Percentiles rank a stretch among this genome's conserved stretches.
Evolutionary conservation across 2,329 filamentous ascomycete genomes (phyloP).

Genomic region (Diaporthe ilicicola): DNA sequence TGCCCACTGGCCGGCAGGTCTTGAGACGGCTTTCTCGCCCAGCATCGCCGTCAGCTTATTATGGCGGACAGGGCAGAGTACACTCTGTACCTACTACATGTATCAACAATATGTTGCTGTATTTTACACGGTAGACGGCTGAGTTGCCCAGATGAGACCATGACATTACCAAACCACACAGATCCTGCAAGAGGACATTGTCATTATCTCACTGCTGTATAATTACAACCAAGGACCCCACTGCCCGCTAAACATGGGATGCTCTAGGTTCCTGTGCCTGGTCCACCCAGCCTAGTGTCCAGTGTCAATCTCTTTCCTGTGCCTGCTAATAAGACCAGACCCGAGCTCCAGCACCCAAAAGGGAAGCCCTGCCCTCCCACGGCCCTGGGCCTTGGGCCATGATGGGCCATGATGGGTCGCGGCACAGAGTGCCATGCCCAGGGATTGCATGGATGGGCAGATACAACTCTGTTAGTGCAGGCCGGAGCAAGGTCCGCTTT

Average conservation of each 20-base stretch:
- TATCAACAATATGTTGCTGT: background rate
- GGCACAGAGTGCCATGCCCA: background rate
- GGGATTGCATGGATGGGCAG: slow-evolving; percentile 14
- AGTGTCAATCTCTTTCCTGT: slow-evolving; percentile 22
- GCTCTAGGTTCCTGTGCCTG: background rate
- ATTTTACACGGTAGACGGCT: background rate
- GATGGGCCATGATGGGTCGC: slow-evolving; percentile 13
- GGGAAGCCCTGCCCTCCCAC: slow-evolving; percentile 10
- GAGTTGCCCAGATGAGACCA: slow-evolving; percentile 1
- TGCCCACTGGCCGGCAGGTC: too few relatives aligned
- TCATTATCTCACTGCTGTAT: slow-evolving; percentile 17
- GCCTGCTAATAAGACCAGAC: slow-evolving; percentile 21
- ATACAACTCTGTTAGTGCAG: slow-evolving; percentile 22
- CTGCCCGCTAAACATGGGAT: background rate
- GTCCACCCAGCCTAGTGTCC: slow-evolving; percentile 8
- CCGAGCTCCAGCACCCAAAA: slow-evolving; percentile 16
- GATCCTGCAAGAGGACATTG: slow-evolving; percentile 16
- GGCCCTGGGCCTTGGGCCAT: slow-evolving; percentile 6
- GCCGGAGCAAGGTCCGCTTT: slow-evolving; percentile 10
- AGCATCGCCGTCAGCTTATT: too few relatives aligned
- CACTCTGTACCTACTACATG: background rate
- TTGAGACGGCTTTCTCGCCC: too few relatives aligned
- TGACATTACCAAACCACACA: slow-evolving; percentile 5
- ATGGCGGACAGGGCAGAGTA: background rate
- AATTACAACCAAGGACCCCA: slow-evolving; percentile 9